A percentile compares a stretch with the other conserved stretches of the same genome.
Conservation (phyloP, 805 yeast species). For the Candida ortonii region DNA sequence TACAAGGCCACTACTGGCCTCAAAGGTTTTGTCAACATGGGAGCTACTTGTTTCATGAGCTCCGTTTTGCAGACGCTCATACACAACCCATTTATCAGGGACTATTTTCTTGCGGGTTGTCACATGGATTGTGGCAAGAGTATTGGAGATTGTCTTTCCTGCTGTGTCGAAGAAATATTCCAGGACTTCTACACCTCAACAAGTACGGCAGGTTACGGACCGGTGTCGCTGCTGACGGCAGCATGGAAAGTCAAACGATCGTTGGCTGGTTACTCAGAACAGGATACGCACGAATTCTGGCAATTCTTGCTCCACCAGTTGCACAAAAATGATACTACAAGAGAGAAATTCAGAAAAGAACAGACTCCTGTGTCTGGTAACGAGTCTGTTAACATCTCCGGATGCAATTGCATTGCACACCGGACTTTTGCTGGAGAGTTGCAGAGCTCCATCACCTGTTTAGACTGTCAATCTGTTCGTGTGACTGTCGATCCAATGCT, state of each 20-base stretch:
- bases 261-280: conserved; percentile 94
- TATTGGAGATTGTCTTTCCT: conserved; percentile 63
- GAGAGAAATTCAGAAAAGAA: conserved; percentile 21
- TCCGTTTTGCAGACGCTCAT: conserved; percentile 84
- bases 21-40: conserved; percentile 88
- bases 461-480: conserved; percentile 61
- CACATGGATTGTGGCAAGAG: conserved; percentile 55
- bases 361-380: conserved; percentile 19
- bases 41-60: conserved; percentile 97
- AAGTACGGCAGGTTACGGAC: conserved; percentile 69
- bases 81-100: conserved; percentile 85
- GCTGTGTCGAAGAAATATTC: conserved; percentile 80
- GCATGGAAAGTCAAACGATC: conserved; percentile 84
- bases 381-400: conserved; percentile 4
- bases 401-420: conserved; percentile 80
- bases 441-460: conserved; percentile 75
- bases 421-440: conserved; percentile 79
- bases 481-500: conserved; percentile 82
- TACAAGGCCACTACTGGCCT: conserved; percentile 69
- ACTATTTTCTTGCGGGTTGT: conserved; percentile 70
- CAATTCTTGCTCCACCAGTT: conserved; percentile 85
- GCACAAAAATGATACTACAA: conserved; percentile 48
- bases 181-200: conserved; percentile 67
- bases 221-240: conserved; percentile 74
- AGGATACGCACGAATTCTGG: conserved; percentile 98